These are phyloP conservation scores for Taiozyma onychis DNA, from an alignment of 1,139 yeast genomes.

Conservation along the genomic window DNA sequence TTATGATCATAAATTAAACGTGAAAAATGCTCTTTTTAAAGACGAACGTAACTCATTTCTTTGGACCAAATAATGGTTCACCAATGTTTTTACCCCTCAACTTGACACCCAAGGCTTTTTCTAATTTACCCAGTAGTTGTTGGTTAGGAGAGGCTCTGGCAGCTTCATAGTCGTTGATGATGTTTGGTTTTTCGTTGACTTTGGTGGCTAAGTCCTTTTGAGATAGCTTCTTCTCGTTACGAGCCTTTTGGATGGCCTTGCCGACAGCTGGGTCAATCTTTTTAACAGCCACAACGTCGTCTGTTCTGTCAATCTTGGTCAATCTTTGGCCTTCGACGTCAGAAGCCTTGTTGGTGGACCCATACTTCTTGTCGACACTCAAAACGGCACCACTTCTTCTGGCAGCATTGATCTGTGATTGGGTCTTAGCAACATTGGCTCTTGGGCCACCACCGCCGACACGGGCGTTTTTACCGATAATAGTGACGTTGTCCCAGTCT, in stretches of 20 bases:
- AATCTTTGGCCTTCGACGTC: constrained; percentile 93
- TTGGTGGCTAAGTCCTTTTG: constrained; percentile 96
- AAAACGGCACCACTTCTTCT: constrained; percentile 86
- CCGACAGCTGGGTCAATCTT: constrained; percentile 83
- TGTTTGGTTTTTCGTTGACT: constrained; percentile 92
- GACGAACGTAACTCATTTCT: constrained; percentile 22
- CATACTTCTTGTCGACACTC: constrained; percentile 90
- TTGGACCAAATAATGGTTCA: constrained; percentile 57
- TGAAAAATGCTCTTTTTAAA: not conserved
- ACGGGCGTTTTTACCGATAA: constrained; percentile 85
- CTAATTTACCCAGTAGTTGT: constrained; percentile 86
- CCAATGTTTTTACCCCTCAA: constrained; percentile 96
- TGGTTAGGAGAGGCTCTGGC: constrained; percentile 97
- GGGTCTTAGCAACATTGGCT: constrained; percentile 73
- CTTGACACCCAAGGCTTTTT: constrained; percentile 90
- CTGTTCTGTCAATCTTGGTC: constrained; percentile 88
- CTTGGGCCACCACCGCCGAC: constrained; percentile 88
- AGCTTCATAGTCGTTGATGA: constrained; percentile 93
- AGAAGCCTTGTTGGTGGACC: constrained; percentile 55
- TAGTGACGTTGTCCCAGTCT: constrained; percentile 89
- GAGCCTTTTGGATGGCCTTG: constrained; percentile 76
- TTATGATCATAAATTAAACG: not conserved
- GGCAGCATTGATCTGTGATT: constrained; percentile 83
- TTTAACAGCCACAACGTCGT: constrained; percentile 90
- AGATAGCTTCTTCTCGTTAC: constrained; percentile 83